Evolutionary conservation across 345 rosid genomes (phyloP), one percentile per base, ranked within the genome.

Genomic region (Syzygium oleosum): DNA sequence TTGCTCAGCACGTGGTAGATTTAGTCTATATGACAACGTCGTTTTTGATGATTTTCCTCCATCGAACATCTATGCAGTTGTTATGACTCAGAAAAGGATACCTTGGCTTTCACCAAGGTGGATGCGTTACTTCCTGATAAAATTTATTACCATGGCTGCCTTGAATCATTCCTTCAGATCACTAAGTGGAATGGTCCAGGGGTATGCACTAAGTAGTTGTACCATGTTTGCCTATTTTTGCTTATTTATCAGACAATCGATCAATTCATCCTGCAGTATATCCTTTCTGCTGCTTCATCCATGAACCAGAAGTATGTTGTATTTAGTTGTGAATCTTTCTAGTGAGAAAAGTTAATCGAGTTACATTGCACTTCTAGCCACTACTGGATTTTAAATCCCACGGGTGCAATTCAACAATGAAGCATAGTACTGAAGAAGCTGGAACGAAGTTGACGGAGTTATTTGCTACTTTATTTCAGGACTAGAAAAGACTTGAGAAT

Each of bases 161-260:
- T 98, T 61, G 95, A 96, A 93, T 87, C 94, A 46, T 98, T 98
- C 87, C 97, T 96, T 86, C 90, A 98, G 91, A 96, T 96, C 91
- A 97, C 99, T 25, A 96, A 93, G 92, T 97, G 99, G 99, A 93
- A 91, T 87, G 99, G 99, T 88, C 97, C 99, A 23, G 99, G 95
- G 99, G 99, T 97, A 94, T 63, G 59, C 87, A 31, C 27, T 85
- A n/a, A 61, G 85, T 87, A 80, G 79, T 53, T 78, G 43, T 63
- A 56, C 21, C 49, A 25, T 86, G 38, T 31, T 53, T 52, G 58
- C 43, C 43, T 41, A 41, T 41, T 41, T 41, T 41, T 41, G 43
- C 80, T 68, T 34, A 68, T 34, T 68, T 68, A 34, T 68, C 46
- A 34, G 80, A 34, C 25, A 68, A 19, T 68, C 19, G 46, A 68